These are phyloP conservation scores for Aspergillus jensenii DNA, from an alignment of 2,329 filamentous ascomycete species.

Conservation along the genomic window DNA sequence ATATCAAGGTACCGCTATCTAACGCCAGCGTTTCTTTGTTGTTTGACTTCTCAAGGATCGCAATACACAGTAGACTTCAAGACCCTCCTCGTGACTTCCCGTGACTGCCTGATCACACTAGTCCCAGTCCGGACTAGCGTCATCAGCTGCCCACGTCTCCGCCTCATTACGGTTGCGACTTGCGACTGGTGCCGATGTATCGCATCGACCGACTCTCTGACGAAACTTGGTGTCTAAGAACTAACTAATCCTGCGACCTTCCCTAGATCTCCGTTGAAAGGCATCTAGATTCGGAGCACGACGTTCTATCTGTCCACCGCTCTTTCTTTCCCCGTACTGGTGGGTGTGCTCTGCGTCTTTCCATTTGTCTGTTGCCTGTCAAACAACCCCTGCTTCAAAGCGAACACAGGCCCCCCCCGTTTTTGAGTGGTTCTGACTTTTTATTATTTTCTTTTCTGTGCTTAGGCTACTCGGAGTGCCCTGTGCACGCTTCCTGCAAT, in stretches of 20 bases:
- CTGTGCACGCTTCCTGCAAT: slow-evolving; percentile 18
- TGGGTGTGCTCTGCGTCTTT: slow-evolving; percentile 14
- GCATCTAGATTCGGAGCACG: not conserved
- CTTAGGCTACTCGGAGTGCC: slow-evolving; percentile 22
- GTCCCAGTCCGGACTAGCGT: slow-evolving; percentile 21
- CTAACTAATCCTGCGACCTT: slow-evolving; percentile 2
- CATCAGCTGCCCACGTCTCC: slow-evolving; percentile 26
- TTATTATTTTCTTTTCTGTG: slow-evolving; percentile 11
- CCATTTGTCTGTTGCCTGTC: slow-evolving; percentile 15
- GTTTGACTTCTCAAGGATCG: not conserved
- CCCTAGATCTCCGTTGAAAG: slow-evolving; percentile 5
- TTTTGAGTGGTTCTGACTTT: slow-evolving; percentile 15
- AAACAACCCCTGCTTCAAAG: slow-evolving; percentile 16
- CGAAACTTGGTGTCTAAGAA: slow-evolving; percentile 1
- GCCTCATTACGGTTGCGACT: slow-evolving; percentile 16
- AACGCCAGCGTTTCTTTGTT: not conserved
- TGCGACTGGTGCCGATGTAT: slow-evolving; percentile 19
- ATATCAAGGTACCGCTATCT: not conserved
- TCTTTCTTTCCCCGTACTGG: slow-evolving; percentile 21
- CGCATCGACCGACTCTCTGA: slow-evolving; percentile 11
- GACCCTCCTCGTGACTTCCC: slow-evolving; percentile 15
- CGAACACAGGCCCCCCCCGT: slow-evolving; percentile 10
- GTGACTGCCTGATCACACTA: slow-evolving; percentile 31
- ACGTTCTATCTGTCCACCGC: slow-evolving; percentile 18
- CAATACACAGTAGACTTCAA: too few relatives aligned